Evolutionary conservation across 2,329 filamentous ascomycete genomes (phyloP).

Genomic region (Catunica adiposa): DNA sequence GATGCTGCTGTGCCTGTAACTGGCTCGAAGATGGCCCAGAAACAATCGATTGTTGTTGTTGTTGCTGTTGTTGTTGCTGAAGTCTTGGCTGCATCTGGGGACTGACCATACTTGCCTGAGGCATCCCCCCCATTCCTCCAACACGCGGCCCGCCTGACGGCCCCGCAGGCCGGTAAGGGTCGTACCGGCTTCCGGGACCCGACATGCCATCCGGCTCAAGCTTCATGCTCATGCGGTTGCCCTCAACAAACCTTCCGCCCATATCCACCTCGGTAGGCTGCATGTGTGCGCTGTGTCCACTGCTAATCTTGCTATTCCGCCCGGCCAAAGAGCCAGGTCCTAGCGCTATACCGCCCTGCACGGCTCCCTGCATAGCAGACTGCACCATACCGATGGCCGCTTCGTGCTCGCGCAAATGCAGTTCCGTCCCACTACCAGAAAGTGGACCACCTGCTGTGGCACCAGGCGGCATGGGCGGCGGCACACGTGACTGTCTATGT

Average conservation of each 20-base stretch:
- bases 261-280: conserved; percentile 9
- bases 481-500: conserved; percentile 1
- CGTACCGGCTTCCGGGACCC: background rate
- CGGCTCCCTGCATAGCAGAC: conserved; percentile 1
- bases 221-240: conserved; percentile 10
- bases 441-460: background rate
- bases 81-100: background rate
- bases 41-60: background rate
- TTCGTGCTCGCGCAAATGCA: background rate
- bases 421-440: background rate
- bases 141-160: background rate
- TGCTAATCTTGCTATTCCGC: too few relatives aligned
- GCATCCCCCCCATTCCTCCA: background rate
- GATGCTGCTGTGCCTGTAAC: background rate
- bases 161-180: background rate
- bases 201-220: conserved; percentile 7
- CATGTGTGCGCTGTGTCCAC: background rate
- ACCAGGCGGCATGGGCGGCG: background rate
- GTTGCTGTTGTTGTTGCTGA: background rate
- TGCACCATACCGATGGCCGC: conserved; percentile 4
- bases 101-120: background rate
- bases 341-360: background rate
- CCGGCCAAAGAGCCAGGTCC: too few relatives aligned
- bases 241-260: conserved; percentile 2
- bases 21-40: background rate